Base-by-base conservation (phyloP, 2,329 filamentous ascomycete species). In the Neonectria faginata region DNA sequence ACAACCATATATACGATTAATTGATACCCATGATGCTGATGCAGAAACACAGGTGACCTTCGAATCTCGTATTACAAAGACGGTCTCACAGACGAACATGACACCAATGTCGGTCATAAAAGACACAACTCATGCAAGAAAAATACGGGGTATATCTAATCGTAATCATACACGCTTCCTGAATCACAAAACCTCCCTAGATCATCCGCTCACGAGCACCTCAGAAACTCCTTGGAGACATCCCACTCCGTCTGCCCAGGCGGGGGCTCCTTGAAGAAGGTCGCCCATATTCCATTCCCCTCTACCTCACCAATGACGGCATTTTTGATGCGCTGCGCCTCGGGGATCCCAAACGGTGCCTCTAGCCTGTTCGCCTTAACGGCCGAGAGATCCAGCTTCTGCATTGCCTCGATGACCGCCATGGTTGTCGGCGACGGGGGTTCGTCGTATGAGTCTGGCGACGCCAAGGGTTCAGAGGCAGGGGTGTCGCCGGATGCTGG, bases 261-360 rank as follows among this genome's bases (percentile, higher is more conserved):
- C 1, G 62, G 44, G 2, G 75, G 76, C 5, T 74, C 66, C 18
- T 68, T 65, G 16, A 79, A 79, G 29, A 76, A 65, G 2, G 76
- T 79, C 0, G 71, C 48, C 72, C 73, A 78, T 9, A 74, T 68
- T 0, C 76, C 75, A 2, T 60, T 60, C 5, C 68, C 50, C 16
- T 74, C 71, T 4, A 64, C 62, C 1, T 67, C 65, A 1, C 76
- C 75, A 18, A 79, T 75, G 0, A 76, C 20, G 1, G 71, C 64
- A 25, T 78, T 79, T 50, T 78, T 76, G 2, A 79, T 68, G 5
- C 78, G 70, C 1, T 60, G 52, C 1, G 48, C 31, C 51, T 78
- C 74, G 0, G 71, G 65, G 0, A 79, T 58, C 7, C 73, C 71
- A 50, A 73, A 79, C 0, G 77, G 78, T 10, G 75, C 33, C 11